A percentile compares a stretch with the other conserved stretches of the same genome.
phyloP scores from a whole-genome alignment of 2,329 filamentous ascomycete species.

The Cryphonectria carpinicola region DNA sequence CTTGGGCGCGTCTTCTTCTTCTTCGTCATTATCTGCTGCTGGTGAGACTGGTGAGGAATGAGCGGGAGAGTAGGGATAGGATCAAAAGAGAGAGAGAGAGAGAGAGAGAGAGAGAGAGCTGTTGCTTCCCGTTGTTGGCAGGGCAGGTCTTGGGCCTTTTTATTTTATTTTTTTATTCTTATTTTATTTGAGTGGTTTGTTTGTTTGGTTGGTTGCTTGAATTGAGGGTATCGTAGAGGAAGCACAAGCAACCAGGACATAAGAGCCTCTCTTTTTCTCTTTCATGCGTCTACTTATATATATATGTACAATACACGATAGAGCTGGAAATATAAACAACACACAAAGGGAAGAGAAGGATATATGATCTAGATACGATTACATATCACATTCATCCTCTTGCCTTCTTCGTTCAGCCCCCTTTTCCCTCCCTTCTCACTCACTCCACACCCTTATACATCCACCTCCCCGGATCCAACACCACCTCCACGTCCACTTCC shows the following conservation, averaged over 20 bases:
- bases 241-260: not conserved
- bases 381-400: not conserved
- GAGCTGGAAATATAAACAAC: not conserved
- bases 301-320: not conserved
- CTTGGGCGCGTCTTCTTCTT: not conserved
- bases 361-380: not conserved
- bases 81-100: not conserved
- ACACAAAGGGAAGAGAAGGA: not conserved
- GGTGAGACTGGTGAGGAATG: not conserved
- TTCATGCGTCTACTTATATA: not conserved
- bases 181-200: too few relatives aligned
- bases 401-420: not conserved
- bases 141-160: too few relatives aligned
- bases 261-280: not conserved
- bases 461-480: constrained; percentile 65
- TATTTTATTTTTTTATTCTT: too few relatives aligned
- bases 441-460: constrained; percentile 45
- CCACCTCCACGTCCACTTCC: constrained; percentile 41
- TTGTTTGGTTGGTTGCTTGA: not conserved
- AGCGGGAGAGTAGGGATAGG: not conserved
- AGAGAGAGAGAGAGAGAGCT: too few relatives aligned
- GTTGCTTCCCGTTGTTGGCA: not conserved
- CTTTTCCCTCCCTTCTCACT: not conserved
- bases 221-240: not conserved
- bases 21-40: not conserved